Conservation (phyloP, 2,329 filamentous ascomycete species). For the Chaetomiaceae sp. region DNA sequence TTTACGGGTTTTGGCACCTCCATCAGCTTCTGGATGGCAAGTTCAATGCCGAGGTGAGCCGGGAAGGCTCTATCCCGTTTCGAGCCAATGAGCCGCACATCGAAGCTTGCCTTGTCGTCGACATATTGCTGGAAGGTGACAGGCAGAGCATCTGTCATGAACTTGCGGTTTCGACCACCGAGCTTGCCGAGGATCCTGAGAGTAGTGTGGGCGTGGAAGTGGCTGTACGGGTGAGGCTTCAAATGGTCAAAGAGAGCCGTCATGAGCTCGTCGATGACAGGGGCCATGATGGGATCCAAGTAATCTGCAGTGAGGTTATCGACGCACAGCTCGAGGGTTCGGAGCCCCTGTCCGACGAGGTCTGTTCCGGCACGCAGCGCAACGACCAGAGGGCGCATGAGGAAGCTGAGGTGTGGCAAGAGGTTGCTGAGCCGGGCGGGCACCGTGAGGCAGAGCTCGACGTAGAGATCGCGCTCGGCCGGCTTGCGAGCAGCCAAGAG, state of each 20-base stretch:
- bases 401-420: conserved; percentile 86
- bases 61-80: conserved; percentile 86
- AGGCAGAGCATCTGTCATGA: conserved; percentile 83
- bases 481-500: conserved; percentile 86
- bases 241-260: conserved; percentile 94
- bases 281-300: conserved; percentile 96
- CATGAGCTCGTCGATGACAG: conserved; percentile 98
- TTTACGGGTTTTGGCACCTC: conserved; percentile 65
- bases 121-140: conserved; percentile 79
- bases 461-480: conserved; percentile 88
- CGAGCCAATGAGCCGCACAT: conserved; percentile 83
- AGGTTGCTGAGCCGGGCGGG: conserved; percentile 91
- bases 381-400: conserved; percentile 97
- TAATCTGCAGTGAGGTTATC: conserved; percentile 98
- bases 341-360: conserved; percentile 85
- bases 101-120: conserved; percentile 83
- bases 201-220: conserved; percentile 96
- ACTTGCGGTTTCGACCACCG: conserved; percentile 90
- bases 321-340: conserved; percentile 92
- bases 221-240: conserved; percentile 87
- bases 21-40: conserved; percentile 81
- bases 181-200: conserved; percentile 97
- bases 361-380: conserved; percentile 87
- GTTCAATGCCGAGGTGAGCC: conserved; percentile 77
- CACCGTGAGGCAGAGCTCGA: conserved; percentile 93